Percentiles rank a stretch among this genome's conserved stretches.
Evolutionary conservation across 1,284 basidiomycete genomes (phyloP).

Genomic region (Ceratobasidium sp.): DNA sequence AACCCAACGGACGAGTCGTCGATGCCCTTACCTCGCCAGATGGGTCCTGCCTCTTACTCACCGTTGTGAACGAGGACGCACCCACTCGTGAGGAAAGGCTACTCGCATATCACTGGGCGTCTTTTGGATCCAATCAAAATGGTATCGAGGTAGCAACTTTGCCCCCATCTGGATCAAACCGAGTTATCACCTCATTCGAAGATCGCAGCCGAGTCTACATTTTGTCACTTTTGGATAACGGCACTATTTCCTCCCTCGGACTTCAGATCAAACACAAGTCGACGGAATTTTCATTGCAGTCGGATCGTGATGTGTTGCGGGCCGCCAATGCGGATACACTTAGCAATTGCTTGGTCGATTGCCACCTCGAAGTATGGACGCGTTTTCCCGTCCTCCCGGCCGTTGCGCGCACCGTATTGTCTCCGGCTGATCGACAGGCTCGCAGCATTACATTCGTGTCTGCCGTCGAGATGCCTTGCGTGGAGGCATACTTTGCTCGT

Average conservation of each 20-base stretch:
- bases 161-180: conserved; percentile 52
- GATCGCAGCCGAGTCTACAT: conserved; percentile 60
- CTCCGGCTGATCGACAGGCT: conserved; percentile 53
- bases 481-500: conserved; percentile 47
- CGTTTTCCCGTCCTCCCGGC: conserved; percentile 70
- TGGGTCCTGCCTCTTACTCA: conserved; percentile 28
- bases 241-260: conserved; percentile 57
- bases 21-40: conserved; percentile 36
- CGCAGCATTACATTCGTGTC: conserved; percentile 61
- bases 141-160: conserved; percentile 56
- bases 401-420: conserved; percentile 59
- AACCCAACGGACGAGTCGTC: not conserved
- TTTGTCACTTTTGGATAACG: conserved; percentile 54
- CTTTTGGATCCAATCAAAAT: conserved; percentile 61
- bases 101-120: conserved; percentile 65
- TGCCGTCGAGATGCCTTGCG: conserved; percentile 52
- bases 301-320: conserved; percentile 17
- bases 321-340: conserved; percentile 49
- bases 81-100: conserved; percentile 47
- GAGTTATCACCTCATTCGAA: conserved; percentile 60
- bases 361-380: conserved; percentile 70
- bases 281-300: conserved; percentile 64
- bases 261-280: conserved; percentile 65
- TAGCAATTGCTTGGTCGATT: conserved; percentile 66
- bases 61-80: not conserved